Percentiles rank a stretch among this genome's conserved stretches.
phyloP scores from a whole-genome alignment of 768 basidiomycete genomes.

The Amanita brunnescens region DNA sequence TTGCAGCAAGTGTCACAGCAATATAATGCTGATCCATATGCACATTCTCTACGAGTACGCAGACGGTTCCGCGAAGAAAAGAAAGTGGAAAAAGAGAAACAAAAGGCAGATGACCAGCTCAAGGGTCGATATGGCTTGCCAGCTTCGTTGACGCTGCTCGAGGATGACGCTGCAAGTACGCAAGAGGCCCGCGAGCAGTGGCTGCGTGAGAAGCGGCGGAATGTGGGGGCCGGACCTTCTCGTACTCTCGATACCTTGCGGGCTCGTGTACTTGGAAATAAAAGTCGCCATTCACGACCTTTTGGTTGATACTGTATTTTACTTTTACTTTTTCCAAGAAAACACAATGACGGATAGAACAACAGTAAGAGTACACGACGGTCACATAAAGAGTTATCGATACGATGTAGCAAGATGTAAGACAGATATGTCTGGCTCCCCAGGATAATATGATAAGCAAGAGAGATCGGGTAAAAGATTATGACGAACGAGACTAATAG shows the following conservation, averaged over 20 bases:
- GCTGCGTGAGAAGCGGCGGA: conserved; percentile 17
- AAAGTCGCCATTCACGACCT: conserved; percentile 26
- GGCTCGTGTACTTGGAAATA: conserved; percentile 51
- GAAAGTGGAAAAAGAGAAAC: conserved; percentile 63
- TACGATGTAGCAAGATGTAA: conserved; percentile 1
- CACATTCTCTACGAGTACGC: conserved; percentile 64
- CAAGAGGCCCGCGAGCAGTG: conserved; percentile 59
- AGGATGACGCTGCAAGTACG: conserved; percentile 51
- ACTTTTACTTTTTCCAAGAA: conserved; percentile 2
- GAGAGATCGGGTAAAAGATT: conserved; percentile 6
- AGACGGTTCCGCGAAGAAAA: conserved; percentile 85
- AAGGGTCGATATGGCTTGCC: conserved; percentile 75
- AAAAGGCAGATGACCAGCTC: conserved; percentile 60
- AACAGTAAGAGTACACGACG: conserved; percentile 9
- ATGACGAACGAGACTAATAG: not conserved
- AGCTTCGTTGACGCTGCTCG: conserved; percentile 53
- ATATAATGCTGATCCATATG: conserved; percentile 81
- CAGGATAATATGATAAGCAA: conserved; percentile 7
- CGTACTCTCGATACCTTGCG: conserved; percentile 24
- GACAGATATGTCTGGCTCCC: conserved; percentile 7
- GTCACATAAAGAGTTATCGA: conserved; percentile 1
- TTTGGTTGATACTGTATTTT: conserved; percentile 5
- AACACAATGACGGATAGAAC: conserved; percentile 5
- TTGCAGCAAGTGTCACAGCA: conserved; percentile 71
- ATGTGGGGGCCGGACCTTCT: not conserved